Evolutionary conservation across 176 grass and related monocot genomes (phyloP).

Genomic region (Phoenix dactylifera): DNA sequence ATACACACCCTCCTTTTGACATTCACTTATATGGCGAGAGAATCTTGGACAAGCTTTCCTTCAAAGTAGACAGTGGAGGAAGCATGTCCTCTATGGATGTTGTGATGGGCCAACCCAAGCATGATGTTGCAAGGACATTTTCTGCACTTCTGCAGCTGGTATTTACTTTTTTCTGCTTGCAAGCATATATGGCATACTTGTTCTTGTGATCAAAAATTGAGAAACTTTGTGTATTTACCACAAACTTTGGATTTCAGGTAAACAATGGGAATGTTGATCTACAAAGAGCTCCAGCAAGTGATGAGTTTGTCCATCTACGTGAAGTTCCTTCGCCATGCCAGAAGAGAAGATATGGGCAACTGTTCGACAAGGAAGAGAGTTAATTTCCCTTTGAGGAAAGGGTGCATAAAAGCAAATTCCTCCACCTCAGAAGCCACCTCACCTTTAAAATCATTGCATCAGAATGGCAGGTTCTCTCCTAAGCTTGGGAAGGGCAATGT

Average conservation of each 20-base stretch:
- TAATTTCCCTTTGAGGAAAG: constrained; percentile 47
- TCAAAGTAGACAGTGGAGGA: constrained; percentile 29
- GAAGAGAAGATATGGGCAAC: constrained; percentile 24
- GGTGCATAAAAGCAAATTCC: constrained; percentile 1
- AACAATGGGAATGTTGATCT: constrained; percentile 71
- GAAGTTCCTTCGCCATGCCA: constrained; percentile 31
- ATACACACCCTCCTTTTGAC: constrained; percentile 57
- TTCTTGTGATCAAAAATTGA: too few species aligned
- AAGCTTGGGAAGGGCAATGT: constrained; percentile 28
- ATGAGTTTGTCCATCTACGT: constrained; percentile 49
- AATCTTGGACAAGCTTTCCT: constrained; percentile 51
- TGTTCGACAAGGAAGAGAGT: constrained; percentile 52
- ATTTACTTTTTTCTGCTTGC: constrained; percentile 1
- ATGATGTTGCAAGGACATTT: constrained; percentile 82
- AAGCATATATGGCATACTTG: too few species aligned
- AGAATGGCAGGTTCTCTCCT: constrained; percentile 40
- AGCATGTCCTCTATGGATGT: constrained; percentile 56
- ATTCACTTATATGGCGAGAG: constrained; percentile 71
- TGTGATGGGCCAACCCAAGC: too few species aligned
- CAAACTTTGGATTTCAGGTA: constrained; percentile 33
- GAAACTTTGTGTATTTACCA: too few species aligned
- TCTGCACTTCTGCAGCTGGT: constrained; percentile 98
- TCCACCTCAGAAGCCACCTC: constrained; percentile 20
- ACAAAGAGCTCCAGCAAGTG: constrained; percentile 33
- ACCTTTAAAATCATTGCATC: constrained; percentile 22